Evolutionary conservation across 352 stramenopile genomes (phyloP).

Genomic region (Phytophthora rubi): DNA sequence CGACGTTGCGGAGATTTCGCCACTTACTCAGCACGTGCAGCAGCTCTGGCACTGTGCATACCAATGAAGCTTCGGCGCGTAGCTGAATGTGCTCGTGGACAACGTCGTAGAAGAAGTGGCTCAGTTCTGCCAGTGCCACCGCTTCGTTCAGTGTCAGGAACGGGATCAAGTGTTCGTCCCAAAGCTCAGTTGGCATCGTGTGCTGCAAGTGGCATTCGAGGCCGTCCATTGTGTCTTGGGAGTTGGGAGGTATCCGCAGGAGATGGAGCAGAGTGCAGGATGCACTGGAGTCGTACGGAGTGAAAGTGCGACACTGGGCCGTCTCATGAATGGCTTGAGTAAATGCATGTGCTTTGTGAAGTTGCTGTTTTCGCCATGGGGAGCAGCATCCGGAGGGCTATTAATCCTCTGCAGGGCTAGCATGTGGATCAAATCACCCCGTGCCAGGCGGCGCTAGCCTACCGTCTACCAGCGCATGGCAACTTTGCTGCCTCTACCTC

Average conservation of each 20-base stretch:
- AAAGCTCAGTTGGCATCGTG: conserved; percentile 58
- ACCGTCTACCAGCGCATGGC: not conserved
- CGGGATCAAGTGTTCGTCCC: conserved; percentile 54
- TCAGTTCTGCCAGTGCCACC: conserved; percentile 62
- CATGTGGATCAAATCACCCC: conserved; percentile 16
- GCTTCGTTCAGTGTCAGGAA: conserved; percentile 65
- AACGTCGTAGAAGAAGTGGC: conserved; percentile 52
- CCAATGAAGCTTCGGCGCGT: conserved; percentile 47
- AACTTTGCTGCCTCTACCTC: not conserved
- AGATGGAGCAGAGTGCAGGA: conserved; percentile 19
- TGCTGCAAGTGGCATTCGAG: conserved; percentile 29
- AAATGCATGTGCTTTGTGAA: too few relatives aligned
- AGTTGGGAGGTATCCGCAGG: conserved; percentile 12
- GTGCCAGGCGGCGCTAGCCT: not conserved
- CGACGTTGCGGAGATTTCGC: conserved; percentile 63
- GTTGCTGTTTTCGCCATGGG: conserved; percentile 17
- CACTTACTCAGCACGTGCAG: conserved; percentile 46
- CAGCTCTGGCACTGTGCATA: conserved; percentile 43
- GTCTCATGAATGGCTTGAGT: conserved; percentile 3
- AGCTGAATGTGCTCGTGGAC: conserved; percentile 58
- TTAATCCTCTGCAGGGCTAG: not conserved
- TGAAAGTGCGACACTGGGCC: conserved; percentile 6
- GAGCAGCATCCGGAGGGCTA: conserved; percentile 9
- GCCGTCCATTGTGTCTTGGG: conserved; percentile 18
- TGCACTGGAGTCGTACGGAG: conserved; percentile 8